Base-by-base conservation (phyloP, 495 filamentous ascomycete genomes). In the Aspergillus steynii region DNA sequence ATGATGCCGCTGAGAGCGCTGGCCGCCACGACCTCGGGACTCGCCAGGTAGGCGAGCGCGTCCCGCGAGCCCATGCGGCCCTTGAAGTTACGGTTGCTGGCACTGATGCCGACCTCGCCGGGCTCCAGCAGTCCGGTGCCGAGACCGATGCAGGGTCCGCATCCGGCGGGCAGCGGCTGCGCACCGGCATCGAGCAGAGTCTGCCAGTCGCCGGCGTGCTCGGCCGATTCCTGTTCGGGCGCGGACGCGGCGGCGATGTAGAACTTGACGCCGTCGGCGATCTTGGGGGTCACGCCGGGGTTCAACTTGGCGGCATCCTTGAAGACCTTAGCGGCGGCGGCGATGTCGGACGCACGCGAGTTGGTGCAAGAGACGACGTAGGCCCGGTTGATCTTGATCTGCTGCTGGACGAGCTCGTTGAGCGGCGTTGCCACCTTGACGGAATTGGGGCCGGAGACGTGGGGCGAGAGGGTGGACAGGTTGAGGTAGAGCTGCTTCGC, bases 311-410 rank as follows among this genome's bases (percentile, higher is more conserved):
- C 85, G 7, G 89, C 91, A 10, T 95, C 90, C 62, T 82, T 85
- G 82, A 99, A 98, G 2, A 97, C 93, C 42, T 83, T 83, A 1
- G 93, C 94, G 2, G 95, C 95, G 1, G 89, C 85, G 1, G 86
- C 87, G 29, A 97, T 81, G 71, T 97, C 94, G 0, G 90, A 93
- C 10, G 87, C 85, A 29, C 95, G 82, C 3, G 84, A 87, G 75
- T 99, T 99, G 26, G 93, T 97, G 77, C 94, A 98, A 1, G 89
- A 93, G 8, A 98, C 87, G 0, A 99, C 80, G 71, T 97, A 97
- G 3, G 92, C 93, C 68, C 90, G 92, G 77, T 98, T 76, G 42
- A 98, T 75, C 49, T 82, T 82, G 72, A 98, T 93, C 59, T 88
- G 72, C 68, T 90, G 75, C 0, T 81, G 64, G 64, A 89, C 87